Evolutionary conservation across 129 eudicot genomes (phyloP).

Genomic region (Lactuca sativa): DNA sequence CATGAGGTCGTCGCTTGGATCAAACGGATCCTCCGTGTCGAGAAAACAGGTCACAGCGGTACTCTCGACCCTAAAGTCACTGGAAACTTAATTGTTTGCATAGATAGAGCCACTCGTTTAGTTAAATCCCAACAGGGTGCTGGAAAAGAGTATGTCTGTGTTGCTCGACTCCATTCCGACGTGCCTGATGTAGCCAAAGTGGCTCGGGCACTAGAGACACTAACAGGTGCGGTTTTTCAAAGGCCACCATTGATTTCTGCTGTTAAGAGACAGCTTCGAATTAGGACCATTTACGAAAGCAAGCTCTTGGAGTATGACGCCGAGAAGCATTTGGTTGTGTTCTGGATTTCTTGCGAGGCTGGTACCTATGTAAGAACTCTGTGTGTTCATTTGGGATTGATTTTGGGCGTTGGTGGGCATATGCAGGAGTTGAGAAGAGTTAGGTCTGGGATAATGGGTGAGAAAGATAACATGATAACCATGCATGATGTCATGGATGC

Average conservation of each 20-base stretch:
- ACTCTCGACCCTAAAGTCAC: conserved; percentile 90
- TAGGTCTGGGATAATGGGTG: conserved; percentile 87
- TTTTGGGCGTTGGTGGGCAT: conserved; percentile 91
- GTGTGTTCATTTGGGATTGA: conserved; percentile 87
- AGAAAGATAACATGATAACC: conserved; percentile 85
- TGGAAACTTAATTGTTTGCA: conserved; percentile 77
- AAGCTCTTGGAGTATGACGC: conserved; percentile 78
- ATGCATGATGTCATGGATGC: conserved; percentile 99
- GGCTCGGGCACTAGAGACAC: conserved; percentile 73
- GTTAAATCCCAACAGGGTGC: conserved; percentile 96
- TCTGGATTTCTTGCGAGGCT: conserved; percentile 92
- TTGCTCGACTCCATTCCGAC: conserved; percentile 73
- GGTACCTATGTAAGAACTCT: conserved; percentile 90
- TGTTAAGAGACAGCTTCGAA: conserved; percentile 83
- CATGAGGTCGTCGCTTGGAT: conserved; percentile 96
- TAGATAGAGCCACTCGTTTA: conserved; percentile 78
- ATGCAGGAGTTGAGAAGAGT: conserved; percentile 94
- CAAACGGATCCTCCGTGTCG: conserved; percentile 74
- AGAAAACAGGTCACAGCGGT: conserved; percentile 84
- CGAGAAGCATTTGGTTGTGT: conserved; percentile 80
- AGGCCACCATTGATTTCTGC: conserved; percentile 90
- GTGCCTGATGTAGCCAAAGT: conserved; percentile 79
- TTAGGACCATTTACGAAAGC: conserved; percentile 82
- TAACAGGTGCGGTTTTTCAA: conserved; percentile 86
- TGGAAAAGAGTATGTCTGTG: conserved; percentile 92